Evolutionary conservation across 2,329 filamentous ascomycete species (phyloP).

Genomic region (Cucurbitaria berberidis): DNA sequence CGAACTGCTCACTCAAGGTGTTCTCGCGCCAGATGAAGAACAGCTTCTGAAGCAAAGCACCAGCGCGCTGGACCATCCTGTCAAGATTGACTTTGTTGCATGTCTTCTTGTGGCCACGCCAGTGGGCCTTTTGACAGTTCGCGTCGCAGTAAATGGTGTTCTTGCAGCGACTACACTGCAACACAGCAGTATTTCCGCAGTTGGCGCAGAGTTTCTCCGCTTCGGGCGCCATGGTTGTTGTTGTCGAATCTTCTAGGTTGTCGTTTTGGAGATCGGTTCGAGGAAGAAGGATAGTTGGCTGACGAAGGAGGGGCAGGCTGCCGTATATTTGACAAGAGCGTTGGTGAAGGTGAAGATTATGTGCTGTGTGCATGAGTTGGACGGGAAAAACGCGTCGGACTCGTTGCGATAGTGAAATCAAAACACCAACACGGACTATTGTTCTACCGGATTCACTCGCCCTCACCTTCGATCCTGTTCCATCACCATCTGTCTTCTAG

Average conservation of each 20-base stretch:
- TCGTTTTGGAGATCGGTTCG: neutral
- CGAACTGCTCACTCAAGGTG: neutral
- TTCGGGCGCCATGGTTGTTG: neutral
- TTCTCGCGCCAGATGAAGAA: neutral
- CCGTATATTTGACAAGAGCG: no score
- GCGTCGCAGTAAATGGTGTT: neutral
- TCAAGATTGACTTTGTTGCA: neutral
- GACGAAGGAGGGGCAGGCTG: no score
- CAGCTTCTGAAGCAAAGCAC: neutral
- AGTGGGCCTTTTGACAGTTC: neutral
- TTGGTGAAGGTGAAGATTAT: no score
- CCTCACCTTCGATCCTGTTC: no score
- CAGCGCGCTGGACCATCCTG: neutral
- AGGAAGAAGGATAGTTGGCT: no score
- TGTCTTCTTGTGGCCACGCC: neutral
- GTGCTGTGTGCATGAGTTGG: no score
- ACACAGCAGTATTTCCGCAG: neutral
- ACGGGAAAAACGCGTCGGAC: no score
- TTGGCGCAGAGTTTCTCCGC: neutral
- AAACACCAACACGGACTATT: no score
- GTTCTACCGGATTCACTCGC: no score
- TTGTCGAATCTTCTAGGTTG: no score
- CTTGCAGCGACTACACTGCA: neutral
- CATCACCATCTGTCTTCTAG: no score
- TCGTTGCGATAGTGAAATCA: neutral